A percentile compares a stretch with the other conserved stretches of the same genome.
Conservation (phyloP, 805 yeast species). For the Candida germanica region DNA sequence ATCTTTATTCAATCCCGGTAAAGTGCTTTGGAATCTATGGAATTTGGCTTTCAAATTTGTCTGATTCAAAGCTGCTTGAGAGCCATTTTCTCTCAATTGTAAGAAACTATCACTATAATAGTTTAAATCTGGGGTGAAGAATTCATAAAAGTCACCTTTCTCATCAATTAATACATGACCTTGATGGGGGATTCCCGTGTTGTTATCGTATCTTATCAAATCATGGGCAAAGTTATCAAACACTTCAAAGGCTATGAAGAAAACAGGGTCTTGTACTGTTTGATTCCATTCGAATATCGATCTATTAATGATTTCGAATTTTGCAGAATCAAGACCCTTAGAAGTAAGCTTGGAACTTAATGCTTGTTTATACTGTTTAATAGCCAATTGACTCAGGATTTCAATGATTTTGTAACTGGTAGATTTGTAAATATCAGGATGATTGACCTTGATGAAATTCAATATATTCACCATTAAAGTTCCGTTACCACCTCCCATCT, state of each 20-base stretch:
- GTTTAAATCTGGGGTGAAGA: conserved; percentile 61
- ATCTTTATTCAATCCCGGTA: conserved; percentile 30
- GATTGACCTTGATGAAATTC: conserved; percentile 55
- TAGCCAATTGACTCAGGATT: conserved; percentile 60
- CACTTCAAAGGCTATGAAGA: conserved; percentile 76
- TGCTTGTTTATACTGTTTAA: conserved; percentile 47
- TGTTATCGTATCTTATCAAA: conserved; percentile 68
- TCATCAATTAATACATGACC: conserved; percentile 74
- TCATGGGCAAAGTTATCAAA: conserved; percentile 85
- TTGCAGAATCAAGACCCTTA: conserved; percentile 49
- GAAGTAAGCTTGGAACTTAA: conserved; percentile 28
- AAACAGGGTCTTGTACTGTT: conserved; percentile 61
- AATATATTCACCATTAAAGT: conserved; percentile 75
- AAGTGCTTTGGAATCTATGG: conserved; percentile 23
- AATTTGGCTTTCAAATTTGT: conserved; percentile 16
- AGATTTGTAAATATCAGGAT: conserved; percentile 70
- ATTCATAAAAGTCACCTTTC: conserved; percentile 72
- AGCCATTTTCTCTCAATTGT: conserved; percentile 50
- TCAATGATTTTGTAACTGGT: conserved; percentile 73
- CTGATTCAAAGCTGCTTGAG: conserved; percentile 6
- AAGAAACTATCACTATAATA: conserved; percentile 54
- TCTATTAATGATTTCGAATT: conserved; percentile 64
- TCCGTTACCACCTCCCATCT: conserved; percentile 90
- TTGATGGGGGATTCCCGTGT: conserved; percentile 65
- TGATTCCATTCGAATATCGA: conserved; percentile 75